These are phyloP conservation scores for Mycena citricolor DNA, from an alignment of 1,284 basidiomycete genomes.

Conservation along the genomic window DNA sequence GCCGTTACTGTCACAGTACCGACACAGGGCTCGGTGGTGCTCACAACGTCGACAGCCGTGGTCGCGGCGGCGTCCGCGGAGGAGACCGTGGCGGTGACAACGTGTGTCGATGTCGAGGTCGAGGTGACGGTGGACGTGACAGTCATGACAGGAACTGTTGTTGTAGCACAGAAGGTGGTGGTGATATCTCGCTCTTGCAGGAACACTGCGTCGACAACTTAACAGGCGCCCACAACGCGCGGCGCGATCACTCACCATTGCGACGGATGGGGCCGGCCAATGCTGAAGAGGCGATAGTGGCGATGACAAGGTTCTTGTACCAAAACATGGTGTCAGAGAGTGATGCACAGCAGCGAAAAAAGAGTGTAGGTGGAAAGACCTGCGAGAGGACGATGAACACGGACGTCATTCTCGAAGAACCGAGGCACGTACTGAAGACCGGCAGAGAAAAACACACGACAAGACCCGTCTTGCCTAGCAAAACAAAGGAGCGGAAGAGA, in stretches of 20 bases:
- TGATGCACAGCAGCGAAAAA: slow-evolving; percentile 22
- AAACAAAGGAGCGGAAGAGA: slow-evolving; percentile 38
- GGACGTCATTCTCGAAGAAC: slow-evolving; percentile 21
- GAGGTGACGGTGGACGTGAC: slow-evolving; percentile 65
- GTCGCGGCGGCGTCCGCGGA: slow-evolving; percentile 64
- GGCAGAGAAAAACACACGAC: slow-evolving; percentile 40
- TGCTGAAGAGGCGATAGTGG: slow-evolving; percentile 37
- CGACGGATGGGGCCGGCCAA: slow-evolving; percentile 49
- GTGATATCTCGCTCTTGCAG: no score
- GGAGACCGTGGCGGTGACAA: no score
- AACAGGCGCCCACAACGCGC: slow-evolving; percentile 7
- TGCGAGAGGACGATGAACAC: slow-evolving; percentile 15
- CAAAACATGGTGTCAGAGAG: slow-evolving; percentile 41
- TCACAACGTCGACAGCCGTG: slow-evolving; percentile 48
- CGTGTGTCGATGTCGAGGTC: slow-evolving; percentile 45
- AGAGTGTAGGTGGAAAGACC: slow-evolving; percentile 22
- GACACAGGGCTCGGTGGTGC: no score
- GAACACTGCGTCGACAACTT: slow-evolving; percentile 57
- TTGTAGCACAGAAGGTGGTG: slow-evolving; percentile 55
- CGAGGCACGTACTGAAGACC: slow-evolving; percentile 27
- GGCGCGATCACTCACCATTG: slow-evolving; percentile 52
- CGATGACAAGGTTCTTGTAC: slow-evolving; percentile 40
- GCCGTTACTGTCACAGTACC: no score
- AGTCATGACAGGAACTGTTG: no score
- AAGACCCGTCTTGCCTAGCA: slow-evolving; percentile 56